phyloP scores from a whole-genome alignment of 768 basidiomycete species.

The Hemileccinum rubropunctum region DNA sequence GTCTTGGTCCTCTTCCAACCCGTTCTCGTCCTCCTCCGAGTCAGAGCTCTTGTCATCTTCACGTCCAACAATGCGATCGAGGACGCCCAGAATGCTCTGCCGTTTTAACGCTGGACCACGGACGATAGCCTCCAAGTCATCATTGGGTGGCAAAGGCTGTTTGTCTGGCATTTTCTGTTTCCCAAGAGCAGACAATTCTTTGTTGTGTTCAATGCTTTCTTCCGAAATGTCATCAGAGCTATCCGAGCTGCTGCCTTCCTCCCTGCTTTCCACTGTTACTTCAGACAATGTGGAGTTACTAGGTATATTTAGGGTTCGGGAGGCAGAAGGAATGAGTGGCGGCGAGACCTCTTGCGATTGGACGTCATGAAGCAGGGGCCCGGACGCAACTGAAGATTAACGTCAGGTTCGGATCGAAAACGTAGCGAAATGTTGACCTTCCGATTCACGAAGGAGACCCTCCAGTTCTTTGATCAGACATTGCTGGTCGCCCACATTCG shows the following conservation, averaged over 20 bases:
- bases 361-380: not conserved
- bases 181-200: constrained; percentile 1
- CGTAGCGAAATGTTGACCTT: constrained; percentile 16
- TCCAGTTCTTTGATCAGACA: constrained; percentile 43
- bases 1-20: constrained; percentile 41
- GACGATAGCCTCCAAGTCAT: constrained; percentile 41
- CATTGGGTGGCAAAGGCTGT: constrained; percentile 7
- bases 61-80: constrained; percentile 29
- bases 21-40: constrained; percentile 41
- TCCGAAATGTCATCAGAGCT: constrained; percentile 28
- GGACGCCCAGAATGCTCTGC: constrained; percentile 20
- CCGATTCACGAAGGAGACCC: constrained; percentile 29
- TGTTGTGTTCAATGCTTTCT: constrained; percentile 12
- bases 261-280: constrained; percentile 34
- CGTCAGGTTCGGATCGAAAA: constrained; percentile 5
- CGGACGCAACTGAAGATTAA: constrained; percentile 4
- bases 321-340: constrained; percentile 1
- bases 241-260: constrained; percentile 42
- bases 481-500: constrained; percentile 16
- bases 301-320: constrained; percentile 24
- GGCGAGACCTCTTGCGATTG: not conserved
- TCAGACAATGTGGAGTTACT: constrained; percentile 34
- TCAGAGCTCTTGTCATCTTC: constrained; percentile 34
- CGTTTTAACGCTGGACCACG: constrained; percentile 36
- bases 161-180: not conserved